phyloP scores from a whole-genome alignment of 1,139 yeast genomes.

The Hyphopichia buzzinii region DNA sequence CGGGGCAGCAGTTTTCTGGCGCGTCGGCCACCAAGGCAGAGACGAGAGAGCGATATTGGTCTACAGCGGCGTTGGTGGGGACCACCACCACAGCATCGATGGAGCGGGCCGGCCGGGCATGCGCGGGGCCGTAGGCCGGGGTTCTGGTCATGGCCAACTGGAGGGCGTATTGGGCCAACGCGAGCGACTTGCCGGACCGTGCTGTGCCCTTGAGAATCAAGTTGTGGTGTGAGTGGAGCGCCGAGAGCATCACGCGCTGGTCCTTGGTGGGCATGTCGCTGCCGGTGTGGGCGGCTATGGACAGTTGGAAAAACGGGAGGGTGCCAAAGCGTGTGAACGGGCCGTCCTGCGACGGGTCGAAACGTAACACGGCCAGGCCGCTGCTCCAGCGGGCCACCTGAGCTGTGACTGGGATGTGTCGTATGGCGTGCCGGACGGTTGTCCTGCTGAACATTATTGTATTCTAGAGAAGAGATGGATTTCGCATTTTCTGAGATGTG shows the following conservation, averaged over 20 bases:
- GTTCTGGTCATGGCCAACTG: conserved; percentile 19
- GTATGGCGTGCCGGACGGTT: too few relatives aligned
- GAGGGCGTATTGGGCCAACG: conserved; percentile 21
- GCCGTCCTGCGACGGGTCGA: conserved; percentile 2
- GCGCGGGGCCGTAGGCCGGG: conserved; percentile 18
- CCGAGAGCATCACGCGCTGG: conserved; percentile 21
- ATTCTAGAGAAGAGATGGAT: too few relatives aligned
- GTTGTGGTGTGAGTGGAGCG: conserved; percentile 18
- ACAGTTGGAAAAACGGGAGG: conserved; percentile 25
- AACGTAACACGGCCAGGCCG: neutral
- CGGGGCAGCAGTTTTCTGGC: conserved; percentile 26
- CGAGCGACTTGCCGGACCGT: conserved; percentile 26
- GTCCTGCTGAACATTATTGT: too few relatives aligned
- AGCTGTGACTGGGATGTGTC: neutral
- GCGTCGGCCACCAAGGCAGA: conserved; percentile 14
- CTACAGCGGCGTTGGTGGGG: conserved; percentile 25
- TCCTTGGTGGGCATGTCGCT: conserved; percentile 22
- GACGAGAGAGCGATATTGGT: conserved; percentile 16
- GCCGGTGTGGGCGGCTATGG: conserved; percentile 5
- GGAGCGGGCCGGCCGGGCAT: conserved; percentile 6
- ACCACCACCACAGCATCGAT: conserved; percentile 25
- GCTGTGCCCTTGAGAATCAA: conserved; percentile 16
- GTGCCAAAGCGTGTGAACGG: conserved; percentile 25
- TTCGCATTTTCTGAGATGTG: too few relatives aligned
- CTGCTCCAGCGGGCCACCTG: too few relatives aligned